Evolutionary conservation across 129 eudicot species (phyloP).

Genomic region (Saposhnikovia divaricata): DNA sequence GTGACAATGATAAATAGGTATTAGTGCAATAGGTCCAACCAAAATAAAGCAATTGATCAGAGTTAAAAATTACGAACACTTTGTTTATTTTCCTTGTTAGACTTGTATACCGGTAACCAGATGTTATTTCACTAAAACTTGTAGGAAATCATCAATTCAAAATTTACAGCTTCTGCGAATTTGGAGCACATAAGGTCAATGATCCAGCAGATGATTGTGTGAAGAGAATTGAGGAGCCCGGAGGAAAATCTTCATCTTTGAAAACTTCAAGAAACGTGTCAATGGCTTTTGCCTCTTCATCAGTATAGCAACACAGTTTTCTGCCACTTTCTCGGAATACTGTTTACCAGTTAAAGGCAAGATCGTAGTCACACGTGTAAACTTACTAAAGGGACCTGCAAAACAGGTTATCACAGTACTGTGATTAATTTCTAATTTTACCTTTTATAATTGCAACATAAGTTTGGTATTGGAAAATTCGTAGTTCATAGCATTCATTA

Average conservation of each 20-base stretch:
- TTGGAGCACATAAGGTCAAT: conserved; percentile 32
- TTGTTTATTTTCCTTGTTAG: not conserved
- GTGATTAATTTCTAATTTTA: not conserved
- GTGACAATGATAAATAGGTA: conserved; percentile 28
- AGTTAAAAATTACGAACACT: not conserved
- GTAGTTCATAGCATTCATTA: not conserved
- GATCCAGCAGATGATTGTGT: conserved; percentile 50
- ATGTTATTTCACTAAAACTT: not conserved
- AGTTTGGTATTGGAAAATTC: not conserved
- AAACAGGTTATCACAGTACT: not conserved
- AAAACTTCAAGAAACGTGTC: conserved; percentile 60
- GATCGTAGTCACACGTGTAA: conserved; percentile 60
- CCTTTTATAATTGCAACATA: not conserved
- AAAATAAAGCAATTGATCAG: not conserved
- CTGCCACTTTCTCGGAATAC: conserved; percentile 79
- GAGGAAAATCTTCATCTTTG: conserved; percentile 55
- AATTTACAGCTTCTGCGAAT: not conserved
- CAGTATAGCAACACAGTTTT: conserved; percentile 53
- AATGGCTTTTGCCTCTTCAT: conserved; percentile 51
- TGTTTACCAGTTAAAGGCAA: conserved; percentile 74
- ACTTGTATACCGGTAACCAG: not conserved
- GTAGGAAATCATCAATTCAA: not conserved
- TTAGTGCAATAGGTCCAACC: not conserved
- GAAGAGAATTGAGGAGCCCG: conserved; percentile 72
- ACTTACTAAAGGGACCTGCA: conserved; percentile 74